Percentiles rank a stretch among this genome's conserved stretches.
phyloP scores from a whole-genome alignment of 495 filamentous ascomycete genomes.

The Physcia stellaris region DNA sequence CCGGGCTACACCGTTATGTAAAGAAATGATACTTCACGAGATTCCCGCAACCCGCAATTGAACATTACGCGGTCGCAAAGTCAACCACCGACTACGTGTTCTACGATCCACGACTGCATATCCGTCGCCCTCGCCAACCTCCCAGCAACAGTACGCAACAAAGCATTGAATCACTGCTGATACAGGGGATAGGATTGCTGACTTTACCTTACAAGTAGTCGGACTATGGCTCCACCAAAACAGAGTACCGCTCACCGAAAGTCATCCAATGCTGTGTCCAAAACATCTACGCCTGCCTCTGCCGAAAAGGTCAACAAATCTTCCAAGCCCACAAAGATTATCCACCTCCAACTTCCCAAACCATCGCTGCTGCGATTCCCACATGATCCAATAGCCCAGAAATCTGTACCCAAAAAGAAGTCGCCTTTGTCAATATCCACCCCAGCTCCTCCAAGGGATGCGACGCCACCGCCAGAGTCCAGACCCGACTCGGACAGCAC shows the following conservation, averaged over 20 bases:
- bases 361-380: slow-evolving; percentile 34
- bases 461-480: slow-evolving; percentile 33
- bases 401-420: slow-evolving; percentile 15
- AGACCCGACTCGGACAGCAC: slow-evolving; percentile 34
- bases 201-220: too few species aligned
- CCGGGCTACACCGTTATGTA: too few species aligned
- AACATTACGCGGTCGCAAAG: too few species aligned
- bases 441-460: slow-evolving; percentile 24
- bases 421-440: slow-evolving; percentile 26
- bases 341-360: slow-evolving; percentile 41
- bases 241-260: slow-evolving; percentile 5
- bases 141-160: too few species aligned
- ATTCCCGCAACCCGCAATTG: too few species aligned
- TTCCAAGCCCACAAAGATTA: slow-evolving; percentile 32
- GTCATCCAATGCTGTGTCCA: slow-evolving; percentile 12
- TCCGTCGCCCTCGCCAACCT: too few species aligned
- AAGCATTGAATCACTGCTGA: too few species aligned
- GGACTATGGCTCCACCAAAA: too few species aligned
- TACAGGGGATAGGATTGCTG: too few species aligned
- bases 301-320: slow-evolving; percentile 15
- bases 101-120: too few species aligned
- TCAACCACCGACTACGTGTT: too few species aligned
- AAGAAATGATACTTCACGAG: too few species aligned
- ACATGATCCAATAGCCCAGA: slow-evolving; percentile 14
- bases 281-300: slow-evolving; percentile 19